Evolutionary conservation across 768 basidiomycete genomes (phyloP), one percentile per base, ranked within the genome.

Genomic region (Strobilomyces echinocephalus): DNA sequence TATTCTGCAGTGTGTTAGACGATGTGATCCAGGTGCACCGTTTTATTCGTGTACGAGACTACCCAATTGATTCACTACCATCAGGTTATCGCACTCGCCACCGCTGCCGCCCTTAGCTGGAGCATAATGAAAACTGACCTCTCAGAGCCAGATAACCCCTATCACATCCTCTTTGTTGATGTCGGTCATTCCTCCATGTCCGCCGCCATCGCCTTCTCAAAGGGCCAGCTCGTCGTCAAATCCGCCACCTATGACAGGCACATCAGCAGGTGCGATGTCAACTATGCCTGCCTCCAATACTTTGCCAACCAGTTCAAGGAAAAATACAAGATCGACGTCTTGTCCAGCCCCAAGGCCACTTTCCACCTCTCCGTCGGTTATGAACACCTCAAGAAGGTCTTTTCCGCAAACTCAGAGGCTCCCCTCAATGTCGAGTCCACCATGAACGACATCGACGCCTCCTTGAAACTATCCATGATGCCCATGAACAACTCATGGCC

Each of bases 111-210:
- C 38, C 87, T 99, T 69, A 93, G 91, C 49, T 99, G 95, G 74
- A 95, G 97, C 61, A 98, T 98, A 79, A 99, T 95, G 60, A 99
- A 99, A 74, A 84, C 88, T 26, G 97, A 99, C 70, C 85, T 99
- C 41, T 95, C 97, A 24, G 84, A 87, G 14, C 69, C 84, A 33
- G 93, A 95, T 56, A 77, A 74, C 59, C 87, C 95, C 0, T 81
- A 87, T 33, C 81, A 97, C 69, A 85, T 99, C 70, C 88, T 87
- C 59, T 97, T 99, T 65, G 83, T 98, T 63, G 97, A 99, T 63
- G 83, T 95, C 54, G 97, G 97, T 46, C 97, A 98, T 78, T 91
- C 92, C 6, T 83, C 83, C 73, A 79, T 94, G 73, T 88, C 91
- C 56, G 69, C 92, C 62, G 80, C 98, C 67, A 84, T 94, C 50